These are phyloP conservation scores for Omphalea diandra DNA, from an alignment of 441 rosid genomes.

Conservation along the genomic window DNA sequence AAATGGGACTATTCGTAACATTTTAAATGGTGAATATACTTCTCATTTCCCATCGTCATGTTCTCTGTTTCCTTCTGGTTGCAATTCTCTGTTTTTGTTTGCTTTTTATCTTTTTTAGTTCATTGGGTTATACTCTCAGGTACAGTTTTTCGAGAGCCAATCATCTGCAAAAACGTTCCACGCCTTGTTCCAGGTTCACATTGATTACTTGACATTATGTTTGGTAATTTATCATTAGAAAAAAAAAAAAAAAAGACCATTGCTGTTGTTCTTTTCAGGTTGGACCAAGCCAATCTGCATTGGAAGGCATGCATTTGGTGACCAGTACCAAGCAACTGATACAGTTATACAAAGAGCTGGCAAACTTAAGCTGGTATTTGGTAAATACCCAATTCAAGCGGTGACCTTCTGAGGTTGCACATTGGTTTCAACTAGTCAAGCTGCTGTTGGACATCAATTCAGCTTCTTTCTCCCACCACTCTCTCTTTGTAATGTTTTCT, in stretches of 20 bases:
- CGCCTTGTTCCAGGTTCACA: constrained; percentile 72
- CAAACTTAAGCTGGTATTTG: constrained; percentile 70
- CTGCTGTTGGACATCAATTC: background rate
- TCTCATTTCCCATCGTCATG: constrained; percentile 6
- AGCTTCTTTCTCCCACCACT: background rate
- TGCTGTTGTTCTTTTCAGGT: constrained; percentile 41
- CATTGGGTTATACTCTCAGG: constrained; percentile 41
- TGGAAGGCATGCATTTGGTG: constrained; percentile 97
- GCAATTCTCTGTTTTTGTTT: background rate
- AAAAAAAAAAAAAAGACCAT: background rate
- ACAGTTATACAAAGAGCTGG: constrained; percentile 64
- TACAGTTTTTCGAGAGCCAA: constrained; percentile 93
- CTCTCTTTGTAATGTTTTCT: constrained; percentile 4
- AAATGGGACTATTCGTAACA: constrained; percentile 90
- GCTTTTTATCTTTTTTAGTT: background rate
- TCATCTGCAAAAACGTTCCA: constrained; percentile 78
- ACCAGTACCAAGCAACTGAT: constrained; percentile 92
- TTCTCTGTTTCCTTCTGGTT: constrained; percentile 14
- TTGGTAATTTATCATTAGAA: background rate
- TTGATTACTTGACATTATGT: constrained; percentile 13
- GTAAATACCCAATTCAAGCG: constrained; percentile 34
- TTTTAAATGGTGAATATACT: constrained; percentile 62
- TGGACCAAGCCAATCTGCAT: constrained; percentile 97
- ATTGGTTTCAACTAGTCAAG: constrained; percentile 3
- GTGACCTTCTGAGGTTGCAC: constrained; percentile 1